Conservation (phyloP, 805 yeast species). For the Schwanniomyces occidentalis region DNA sequence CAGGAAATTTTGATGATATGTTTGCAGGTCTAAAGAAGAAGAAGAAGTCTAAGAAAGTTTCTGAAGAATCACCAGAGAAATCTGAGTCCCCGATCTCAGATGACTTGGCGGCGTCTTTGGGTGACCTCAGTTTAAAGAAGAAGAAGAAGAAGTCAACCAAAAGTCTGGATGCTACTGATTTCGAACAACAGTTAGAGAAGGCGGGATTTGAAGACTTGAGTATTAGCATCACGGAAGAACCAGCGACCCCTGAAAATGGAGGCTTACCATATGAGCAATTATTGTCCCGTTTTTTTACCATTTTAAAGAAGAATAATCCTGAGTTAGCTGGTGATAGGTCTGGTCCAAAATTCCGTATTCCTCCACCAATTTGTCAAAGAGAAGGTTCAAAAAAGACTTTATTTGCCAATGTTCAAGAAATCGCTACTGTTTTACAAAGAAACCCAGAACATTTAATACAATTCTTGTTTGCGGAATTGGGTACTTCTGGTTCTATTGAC, state of each 20-base stretch:
- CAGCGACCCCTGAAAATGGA: conserved; percentile 32
- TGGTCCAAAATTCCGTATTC: conserved; percentile 90
- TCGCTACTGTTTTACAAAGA: conserved; percentile 91
- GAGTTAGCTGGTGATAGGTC: conserved; percentile 96
- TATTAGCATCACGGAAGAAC: conserved; percentile 27
- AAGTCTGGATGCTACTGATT: conserved; percentile 65
- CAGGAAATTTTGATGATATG: conserved; percentile 52
- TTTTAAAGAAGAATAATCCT: conserved; percentile 91
- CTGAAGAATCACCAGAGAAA: conserved; percentile 23
- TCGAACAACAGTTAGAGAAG: conserved; percentile 84
- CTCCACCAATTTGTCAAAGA: conserved; percentile 95
- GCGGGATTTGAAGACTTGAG: conserved; percentile 73
- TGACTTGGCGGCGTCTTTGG: conserved; percentile 37
- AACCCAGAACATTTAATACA: conserved; percentile 96
- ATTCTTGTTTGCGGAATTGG: conserved; percentile 96
- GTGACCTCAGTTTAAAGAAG: conserved; percentile 54
- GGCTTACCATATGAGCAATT: conserved; percentile 77
- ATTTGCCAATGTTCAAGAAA: conserved; percentile 94
- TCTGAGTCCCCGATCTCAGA: conserved; percentile 26
- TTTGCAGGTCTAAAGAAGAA: conserved; percentile 74
- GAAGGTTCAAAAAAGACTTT: conserved; percentile 97
- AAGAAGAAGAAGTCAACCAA: conserved; percentile 76
- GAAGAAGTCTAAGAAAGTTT: conserved; percentile 63
- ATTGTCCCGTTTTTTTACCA: conserved; percentile 79
- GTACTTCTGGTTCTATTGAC: conserved; percentile 98